Percentiles rank a stretch among this genome's conserved stretches.
Conservation (phyloP, 371 early-diverging fungal species). For the Phascolomyces articulosus region DNA sequence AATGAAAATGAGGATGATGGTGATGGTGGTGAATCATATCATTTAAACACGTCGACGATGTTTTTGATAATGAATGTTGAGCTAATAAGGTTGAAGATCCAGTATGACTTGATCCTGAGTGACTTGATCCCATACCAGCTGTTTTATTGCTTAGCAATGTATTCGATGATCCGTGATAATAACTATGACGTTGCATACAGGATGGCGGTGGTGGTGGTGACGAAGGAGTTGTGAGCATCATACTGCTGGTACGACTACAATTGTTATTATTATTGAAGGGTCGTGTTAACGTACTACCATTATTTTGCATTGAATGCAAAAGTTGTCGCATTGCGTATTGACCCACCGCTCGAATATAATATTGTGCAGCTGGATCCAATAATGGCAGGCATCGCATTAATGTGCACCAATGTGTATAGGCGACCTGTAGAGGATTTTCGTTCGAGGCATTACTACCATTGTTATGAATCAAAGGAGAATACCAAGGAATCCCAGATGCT, state of each 20-base stretch:
- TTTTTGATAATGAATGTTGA: conserved; percentile 8
- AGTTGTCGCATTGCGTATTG: conserved; percentile 43
- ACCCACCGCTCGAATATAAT: conserved; percentile 35
- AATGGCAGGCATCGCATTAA: conserved; percentile 39
- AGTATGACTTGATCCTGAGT: neutral
- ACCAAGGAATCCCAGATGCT: conserved; percentile 19
- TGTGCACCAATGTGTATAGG: conserved; percentile 45
- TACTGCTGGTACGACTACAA: neutral
- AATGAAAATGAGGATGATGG: neutral
- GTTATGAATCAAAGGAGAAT: conserved; percentile 10
- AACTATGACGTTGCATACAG: neutral
- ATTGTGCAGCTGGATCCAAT: conserved; percentile 29
- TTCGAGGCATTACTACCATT: neutral
- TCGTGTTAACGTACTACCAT: neutral
- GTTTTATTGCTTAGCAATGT: neutral
- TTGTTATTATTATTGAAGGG: neutral
- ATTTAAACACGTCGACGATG: conserved; percentile 17
- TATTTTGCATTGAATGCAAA: conserved; percentile 10
- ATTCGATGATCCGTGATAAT: neutral
- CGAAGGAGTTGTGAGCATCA: neutral
- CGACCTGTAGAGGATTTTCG: conserved; percentile 14
- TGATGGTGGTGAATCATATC: neutral
- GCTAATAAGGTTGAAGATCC: neutral
- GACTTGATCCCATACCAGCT: neutral
- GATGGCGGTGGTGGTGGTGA: conserved; percentile 2